Base-by-base conservation (phyloP, 2,329 filamentous ascomycete species). In the Tolypocladium album region DNA sequence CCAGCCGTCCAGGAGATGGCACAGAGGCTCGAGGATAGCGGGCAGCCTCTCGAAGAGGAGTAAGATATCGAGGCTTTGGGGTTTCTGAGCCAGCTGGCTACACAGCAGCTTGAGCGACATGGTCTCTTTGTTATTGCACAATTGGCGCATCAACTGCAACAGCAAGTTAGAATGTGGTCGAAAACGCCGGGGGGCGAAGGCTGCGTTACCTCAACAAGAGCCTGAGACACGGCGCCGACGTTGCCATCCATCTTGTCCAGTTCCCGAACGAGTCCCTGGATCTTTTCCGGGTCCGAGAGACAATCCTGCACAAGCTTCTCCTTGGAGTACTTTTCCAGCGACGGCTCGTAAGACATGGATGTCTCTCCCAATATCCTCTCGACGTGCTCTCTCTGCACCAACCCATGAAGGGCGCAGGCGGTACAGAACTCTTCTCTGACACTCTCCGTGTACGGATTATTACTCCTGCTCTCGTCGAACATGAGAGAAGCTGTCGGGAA, bases 211-310 rank as follows among this genome's bases (percentile, higher is more conserved):
- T 90, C 88, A 45, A 86, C 83, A 53, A 92, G 78, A 3, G 92
- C 92, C 62, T 88, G 86, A 57, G 88, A 89, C 22, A 95, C 90
- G 2, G 91, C 90, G 2, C 90, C 91, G 2, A 90, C 90, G 71
- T 97, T 97, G 1, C 93, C 93, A 67, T 96, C 90, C 82, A 94
- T 92, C 57, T 88, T 88, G 60, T 96, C 91, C 31, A 99, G 79
- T 67, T 96, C 91, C 45, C 86, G 83, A 47, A 97, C 84, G 39
- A 96, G 79, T 52, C 86, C 83, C 64, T 92, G 88, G 1, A 89
- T 85, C 63, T 87, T 85, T 62, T 91, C 88, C 0, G 87, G 84
- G 65, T 95, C 90, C 13, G 83, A 82, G 56, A 88, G 82, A 64
- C 92, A 96, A 68, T 94, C 87, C 56, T 85, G 81, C 0, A 96